Conservation (phyloP, 2,329 filamentous ascomycete genomes). For the Fusarium tupiense region DNA sequence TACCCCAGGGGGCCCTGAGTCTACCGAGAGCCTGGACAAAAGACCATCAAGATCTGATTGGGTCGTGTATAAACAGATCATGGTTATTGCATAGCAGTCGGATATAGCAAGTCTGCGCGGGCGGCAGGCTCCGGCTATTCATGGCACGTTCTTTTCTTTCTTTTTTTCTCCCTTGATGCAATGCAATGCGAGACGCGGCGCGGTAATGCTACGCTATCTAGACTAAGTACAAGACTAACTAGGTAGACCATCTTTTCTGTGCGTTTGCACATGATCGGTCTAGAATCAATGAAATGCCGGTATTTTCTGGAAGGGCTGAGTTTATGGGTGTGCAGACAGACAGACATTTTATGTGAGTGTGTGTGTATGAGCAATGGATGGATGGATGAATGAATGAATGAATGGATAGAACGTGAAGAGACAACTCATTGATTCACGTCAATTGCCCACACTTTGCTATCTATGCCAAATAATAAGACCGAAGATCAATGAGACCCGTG, state of each 20-base stretch:
- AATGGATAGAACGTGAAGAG: background rate
- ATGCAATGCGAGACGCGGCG: background rate
- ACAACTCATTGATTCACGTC: background rate
- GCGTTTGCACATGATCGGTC: conserved; percentile 26
- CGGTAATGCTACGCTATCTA: conserved; percentile 13
- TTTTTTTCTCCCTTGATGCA: background rate
- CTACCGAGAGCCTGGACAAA: conserved; percentile 7
- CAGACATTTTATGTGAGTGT: background rate
- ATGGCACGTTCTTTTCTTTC: conserved; percentile 23
- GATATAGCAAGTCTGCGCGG: conserved; percentile 13
- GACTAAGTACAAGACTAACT: background rate
- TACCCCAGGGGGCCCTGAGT: conserved; percentile 7
- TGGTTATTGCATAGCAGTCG: background rate
- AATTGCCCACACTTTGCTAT: background rate
- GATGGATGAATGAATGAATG: background rate
- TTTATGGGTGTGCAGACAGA: conserved; percentile 7
- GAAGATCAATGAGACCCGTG: conserved; percentile 15
- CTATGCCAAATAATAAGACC: conserved; percentile 9
- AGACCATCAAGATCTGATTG: background rate
- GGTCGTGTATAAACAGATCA: conserved; percentile 19
- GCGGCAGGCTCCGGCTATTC: conserved; percentile 27
- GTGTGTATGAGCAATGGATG: background rate
- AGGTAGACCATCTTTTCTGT: background rate
- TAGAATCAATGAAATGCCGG: conserved; percentile 20
- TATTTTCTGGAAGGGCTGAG: background rate